These are phyloP conservation scores for Daldinia eschscholtzii DNA, from an alignment of 2,329 filamentous ascomycete species.

Conservation along the genomic window DNA sequence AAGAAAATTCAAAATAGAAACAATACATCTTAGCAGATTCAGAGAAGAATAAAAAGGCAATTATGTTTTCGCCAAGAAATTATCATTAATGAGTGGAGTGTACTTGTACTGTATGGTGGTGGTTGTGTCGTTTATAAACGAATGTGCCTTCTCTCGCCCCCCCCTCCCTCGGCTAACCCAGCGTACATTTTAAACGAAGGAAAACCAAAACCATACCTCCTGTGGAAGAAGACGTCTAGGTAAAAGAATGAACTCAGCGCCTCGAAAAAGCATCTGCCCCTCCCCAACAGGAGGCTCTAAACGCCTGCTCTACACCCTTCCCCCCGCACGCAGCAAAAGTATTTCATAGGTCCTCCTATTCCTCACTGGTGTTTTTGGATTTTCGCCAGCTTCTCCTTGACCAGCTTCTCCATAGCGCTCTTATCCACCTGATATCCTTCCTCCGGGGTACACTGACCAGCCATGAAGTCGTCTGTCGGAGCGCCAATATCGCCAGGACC, in stretches of 20 bases:
- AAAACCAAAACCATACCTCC: not conserved
- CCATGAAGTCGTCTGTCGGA: not conserved
- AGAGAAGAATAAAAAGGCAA: no score
- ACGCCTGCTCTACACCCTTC: not conserved
- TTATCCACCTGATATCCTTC: not conserved
- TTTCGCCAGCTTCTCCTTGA: not conserved
- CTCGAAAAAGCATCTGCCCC: not conserved
- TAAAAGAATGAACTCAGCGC: no score
- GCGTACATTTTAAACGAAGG: not conserved
- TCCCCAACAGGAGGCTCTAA: not conserved
- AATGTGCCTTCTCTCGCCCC: no score
- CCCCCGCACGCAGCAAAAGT: not conserved
- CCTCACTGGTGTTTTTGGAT: not conserved
- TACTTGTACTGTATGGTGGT: no score
- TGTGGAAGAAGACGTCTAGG: no score
- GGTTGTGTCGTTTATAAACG: no score
- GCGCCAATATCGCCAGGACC: not conserved
- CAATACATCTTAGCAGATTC: no score
- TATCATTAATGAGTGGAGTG: no score
- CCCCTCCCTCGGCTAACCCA: no score
- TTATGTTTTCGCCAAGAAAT: no score
- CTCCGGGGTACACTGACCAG: not conserved
- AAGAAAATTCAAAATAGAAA: no score
- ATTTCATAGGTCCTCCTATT: not conserved
- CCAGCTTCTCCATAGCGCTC: not conserved